These are phyloP conservation scores for Penicillium canariense DNA, from an alignment of 495 filamentous ascomycete genomes.

Conservation along the genomic window DNA sequence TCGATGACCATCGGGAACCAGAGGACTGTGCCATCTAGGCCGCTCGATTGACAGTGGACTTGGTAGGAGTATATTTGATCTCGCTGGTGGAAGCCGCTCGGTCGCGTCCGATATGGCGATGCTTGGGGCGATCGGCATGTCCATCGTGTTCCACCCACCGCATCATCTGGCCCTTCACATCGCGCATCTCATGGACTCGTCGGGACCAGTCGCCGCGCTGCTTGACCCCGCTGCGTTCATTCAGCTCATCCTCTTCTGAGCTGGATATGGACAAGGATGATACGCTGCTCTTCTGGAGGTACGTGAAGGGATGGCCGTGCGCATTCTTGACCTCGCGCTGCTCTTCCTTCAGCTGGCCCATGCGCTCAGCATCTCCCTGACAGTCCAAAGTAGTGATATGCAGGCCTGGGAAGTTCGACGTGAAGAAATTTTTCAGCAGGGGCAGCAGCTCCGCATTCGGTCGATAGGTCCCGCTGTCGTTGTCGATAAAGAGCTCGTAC, in stretches of 20 bases:
- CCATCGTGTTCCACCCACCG: conserved; percentile 39
- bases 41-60: background rate
- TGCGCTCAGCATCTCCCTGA: conserved; percentile 58
- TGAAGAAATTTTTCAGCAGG: conserved; percentile 64
- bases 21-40: conserved; percentile 5
- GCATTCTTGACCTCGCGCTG: conserved; percentile 61
- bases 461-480: conserved; percentile 90
- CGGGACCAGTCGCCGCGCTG: conserved; percentile 31
- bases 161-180: conserved; percentile 43
- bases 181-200: conserved; percentile 40
- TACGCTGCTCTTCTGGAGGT: conserved; percentile 61
- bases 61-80: background rate
- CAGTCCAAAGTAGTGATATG: conserved; percentile 68
- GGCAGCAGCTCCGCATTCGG: conserved; percentile 75
- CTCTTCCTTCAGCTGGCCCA: conserved; percentile 59
- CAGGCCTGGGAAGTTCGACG: conserved; percentile 69
- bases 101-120: conserved; percentile 19
- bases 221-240: conserved; percentile 47
- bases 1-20: no score
- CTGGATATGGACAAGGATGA: conserved; percentile 61
- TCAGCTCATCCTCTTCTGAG: conserved; percentile 71
- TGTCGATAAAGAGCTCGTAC: conserved; percentile 92
- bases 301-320: conserved; percentile 59
- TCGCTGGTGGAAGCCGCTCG: conserved; percentile 18
- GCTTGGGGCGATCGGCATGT: conserved; percentile 20